These are phyloP conservation scores for Clavariopsis aquatica DNA, from an alignment of 495 filamentous ascomycete genomes.

Conservation along the genomic window DNA sequence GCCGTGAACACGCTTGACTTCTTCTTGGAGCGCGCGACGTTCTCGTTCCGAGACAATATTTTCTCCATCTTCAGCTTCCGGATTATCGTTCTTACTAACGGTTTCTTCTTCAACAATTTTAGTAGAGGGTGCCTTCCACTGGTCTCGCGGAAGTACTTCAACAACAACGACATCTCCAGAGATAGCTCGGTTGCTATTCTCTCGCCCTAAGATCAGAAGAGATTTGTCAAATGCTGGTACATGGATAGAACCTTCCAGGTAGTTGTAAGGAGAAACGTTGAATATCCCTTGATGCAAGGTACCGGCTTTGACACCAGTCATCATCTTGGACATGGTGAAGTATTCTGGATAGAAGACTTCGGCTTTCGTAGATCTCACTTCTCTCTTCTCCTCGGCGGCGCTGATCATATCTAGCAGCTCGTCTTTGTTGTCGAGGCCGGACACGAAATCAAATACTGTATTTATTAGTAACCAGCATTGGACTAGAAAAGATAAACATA, in stretches of 20 bases:
- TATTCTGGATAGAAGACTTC: constrained; percentile 77
- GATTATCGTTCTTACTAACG: constrained; percentile 88
- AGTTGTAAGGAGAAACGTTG: constrained; percentile 97
- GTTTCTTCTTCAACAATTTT: constrained; percentile 95
- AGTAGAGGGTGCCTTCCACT: constrained; percentile 93
- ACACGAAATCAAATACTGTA: constrained; percentile 73
- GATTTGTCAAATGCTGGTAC: constrained; percentile 87
- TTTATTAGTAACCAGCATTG: neutral
- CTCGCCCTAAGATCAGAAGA: constrained; percentile 84
- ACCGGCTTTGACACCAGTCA: constrained; percentile 83
- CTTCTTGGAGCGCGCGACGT: constrained; percentile 79
- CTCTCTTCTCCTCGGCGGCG: constrained; percentile 65
- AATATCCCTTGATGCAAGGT: constrained; percentile 90
- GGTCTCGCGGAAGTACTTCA: constrained; percentile 85
- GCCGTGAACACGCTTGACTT: constrained; percentile 84
- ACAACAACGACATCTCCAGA: constrained; percentile 90
- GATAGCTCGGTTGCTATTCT: constrained; percentile 93
- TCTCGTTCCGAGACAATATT: constrained; percentile 82
- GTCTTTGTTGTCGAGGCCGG: constrained; percentile 77
- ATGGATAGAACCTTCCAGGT: constrained; percentile 86
- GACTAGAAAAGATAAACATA: constrained; percentile 15
- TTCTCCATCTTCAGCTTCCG: constrained; percentile 74
- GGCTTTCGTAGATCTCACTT: constrained; percentile 62
- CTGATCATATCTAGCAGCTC: constrained; percentile 93
- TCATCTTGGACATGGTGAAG: constrained; percentile 86